Evolutionary conservation across 2,329 filamentous ascomycete species (phyloP).

Genomic region (Xylariales sp.): DNA sequence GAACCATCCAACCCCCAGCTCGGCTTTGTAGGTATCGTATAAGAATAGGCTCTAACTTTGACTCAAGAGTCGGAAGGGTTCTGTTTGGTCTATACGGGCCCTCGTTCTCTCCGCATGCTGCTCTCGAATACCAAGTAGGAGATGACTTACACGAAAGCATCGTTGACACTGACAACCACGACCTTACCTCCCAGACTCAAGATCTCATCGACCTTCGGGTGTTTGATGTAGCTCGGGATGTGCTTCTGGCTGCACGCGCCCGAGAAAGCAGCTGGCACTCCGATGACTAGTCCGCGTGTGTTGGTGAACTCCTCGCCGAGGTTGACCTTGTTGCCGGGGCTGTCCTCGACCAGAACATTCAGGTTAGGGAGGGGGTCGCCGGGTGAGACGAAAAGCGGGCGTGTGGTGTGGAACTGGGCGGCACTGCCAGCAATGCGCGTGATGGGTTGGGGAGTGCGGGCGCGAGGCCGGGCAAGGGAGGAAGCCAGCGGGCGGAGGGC

Average conservation of each 20-base stretch:
- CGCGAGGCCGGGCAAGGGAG: too few relatives aligned
- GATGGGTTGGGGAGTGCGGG: too few relatives aligned
- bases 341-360: conserved; percentile 74
- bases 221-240: conserved; percentile 81
- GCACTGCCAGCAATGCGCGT: too few relatives aligned
- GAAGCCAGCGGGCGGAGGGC: too few relatives aligned
- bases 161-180: conserved; percentile 89
- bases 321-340: conserved; percentile 89
- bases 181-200: conserved; percentile 65
- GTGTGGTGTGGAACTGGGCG: conserved; percentile 67
- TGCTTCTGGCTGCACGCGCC: conserved; percentile 58
- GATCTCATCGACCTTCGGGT: conserved; percentile 61
- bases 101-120: too few relatives aligned
- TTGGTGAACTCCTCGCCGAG: conserved; percentile 68
- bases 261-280: conserved; percentile 75
- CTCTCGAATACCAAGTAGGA: too few relatives aligned
- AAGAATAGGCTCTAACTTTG: too few relatives aligned
- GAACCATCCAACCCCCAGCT: too few relatives aligned
- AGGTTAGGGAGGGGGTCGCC: conserved; percentile 77
- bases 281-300: conserved; percentile 76
- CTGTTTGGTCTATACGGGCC: too few relatives aligned
- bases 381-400: conserved; percentile 61
- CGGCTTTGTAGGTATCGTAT: too few relatives aligned
- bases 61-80: too few relatives aligned
- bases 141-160: conserved; percentile 83